Evolutionary conservation across 345 rosid genomes (phyloP).

Genomic region (Lumnitzera littorea): DNA sequence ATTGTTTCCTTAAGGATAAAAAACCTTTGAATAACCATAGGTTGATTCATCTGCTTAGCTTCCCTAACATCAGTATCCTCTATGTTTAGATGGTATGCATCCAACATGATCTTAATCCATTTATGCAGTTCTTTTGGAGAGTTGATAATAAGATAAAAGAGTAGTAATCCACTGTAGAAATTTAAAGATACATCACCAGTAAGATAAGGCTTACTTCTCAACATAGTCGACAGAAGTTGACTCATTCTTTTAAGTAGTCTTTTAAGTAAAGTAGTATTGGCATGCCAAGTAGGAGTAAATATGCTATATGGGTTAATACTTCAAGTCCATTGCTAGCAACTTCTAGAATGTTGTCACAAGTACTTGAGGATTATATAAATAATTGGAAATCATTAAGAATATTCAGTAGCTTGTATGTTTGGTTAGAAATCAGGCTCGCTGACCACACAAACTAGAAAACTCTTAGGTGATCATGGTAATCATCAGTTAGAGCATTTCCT

Average conservation of each 20-base stretch:
- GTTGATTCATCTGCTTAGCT: constrained; percentile 74
- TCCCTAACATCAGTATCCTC: constrained; percentile 82
- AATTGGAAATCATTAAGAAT: constrained; percentile 59
- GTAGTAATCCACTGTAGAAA: not conserved
- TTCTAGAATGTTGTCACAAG: constrained; percentile 44
- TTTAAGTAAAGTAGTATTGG: constrained; percentile 42
- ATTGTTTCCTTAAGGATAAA: constrained; percentile 77
- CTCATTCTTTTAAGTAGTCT: constrained; percentile 47
- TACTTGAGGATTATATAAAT: constrained; percentile 54
- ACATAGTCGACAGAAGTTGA: not conserved
- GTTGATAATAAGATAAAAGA: constrained; percentile 23
- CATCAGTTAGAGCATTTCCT: constrained; percentile 89
- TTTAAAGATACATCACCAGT: not conserved
- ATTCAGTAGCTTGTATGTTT: constrained; percentile 61
- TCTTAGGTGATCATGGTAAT: constrained; percentile 73
- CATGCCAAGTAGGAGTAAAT: constrained; percentile 63
- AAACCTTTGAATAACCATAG: constrained; percentile 79
- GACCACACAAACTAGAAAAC: constrained; percentile 80
- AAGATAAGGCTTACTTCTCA: not conserved
- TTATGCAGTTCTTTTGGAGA: constrained; percentile 89
- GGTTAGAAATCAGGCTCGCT: constrained; percentile 80
- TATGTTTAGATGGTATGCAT: constrained; percentile 65
- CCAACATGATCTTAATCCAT: constrained; percentile 88
- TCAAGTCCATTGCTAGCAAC: constrained; percentile 55
- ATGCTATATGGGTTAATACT: constrained; percentile 85